Evolutionary conservation across 768 basidiomycete species (phyloP).

Genomic region (Pisolithus microcarpus): DNA sequence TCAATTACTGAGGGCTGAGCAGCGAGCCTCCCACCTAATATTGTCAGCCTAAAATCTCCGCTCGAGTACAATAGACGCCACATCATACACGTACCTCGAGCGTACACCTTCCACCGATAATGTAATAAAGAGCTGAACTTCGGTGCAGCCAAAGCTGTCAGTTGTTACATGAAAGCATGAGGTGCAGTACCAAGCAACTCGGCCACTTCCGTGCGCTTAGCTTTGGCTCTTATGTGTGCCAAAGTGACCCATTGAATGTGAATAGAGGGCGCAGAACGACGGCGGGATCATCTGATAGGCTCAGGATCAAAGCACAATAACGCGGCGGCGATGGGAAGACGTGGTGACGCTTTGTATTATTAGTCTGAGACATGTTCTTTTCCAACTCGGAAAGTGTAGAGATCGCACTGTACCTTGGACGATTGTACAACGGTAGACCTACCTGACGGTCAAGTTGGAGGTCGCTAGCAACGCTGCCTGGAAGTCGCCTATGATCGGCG

Average conservation of each 20-base stretch:
- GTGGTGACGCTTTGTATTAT: too few relatives aligned
- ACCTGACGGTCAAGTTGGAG: too few relatives aligned
- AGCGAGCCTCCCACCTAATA: constrained; percentile 4
- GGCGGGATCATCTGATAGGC: too few relatives aligned
- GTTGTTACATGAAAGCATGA: neutral
- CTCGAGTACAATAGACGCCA: constrained; percentile 12
- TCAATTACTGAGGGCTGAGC: neutral
- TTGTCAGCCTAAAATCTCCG: constrained; percentile 2
- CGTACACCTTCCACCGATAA: neutral
- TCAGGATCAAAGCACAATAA: too few relatives aligned
- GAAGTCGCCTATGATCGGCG: too few relatives aligned
- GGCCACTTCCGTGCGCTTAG: neutral
- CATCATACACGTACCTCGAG: neutral
- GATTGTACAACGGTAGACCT: too few relatives aligned
- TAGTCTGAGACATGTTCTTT: too few relatives aligned
- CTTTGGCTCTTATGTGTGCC: neutral
- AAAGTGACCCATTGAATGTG: neutral
- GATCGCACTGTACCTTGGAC: too few relatives aligned
- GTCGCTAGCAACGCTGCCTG: too few relatives aligned
- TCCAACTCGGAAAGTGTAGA: too few relatives aligned
- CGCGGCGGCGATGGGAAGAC: too few relatives aligned
- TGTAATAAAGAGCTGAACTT: neutral
- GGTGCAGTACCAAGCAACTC: neutral
- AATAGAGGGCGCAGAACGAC: too few relatives aligned
- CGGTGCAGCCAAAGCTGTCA: neutral